A percentile compares a stretch with the other conserved stretches of the same genome.
Conservation (phyloP, 768 basidiomycete species). For the Pleurotus citrinopileatus region DNA sequence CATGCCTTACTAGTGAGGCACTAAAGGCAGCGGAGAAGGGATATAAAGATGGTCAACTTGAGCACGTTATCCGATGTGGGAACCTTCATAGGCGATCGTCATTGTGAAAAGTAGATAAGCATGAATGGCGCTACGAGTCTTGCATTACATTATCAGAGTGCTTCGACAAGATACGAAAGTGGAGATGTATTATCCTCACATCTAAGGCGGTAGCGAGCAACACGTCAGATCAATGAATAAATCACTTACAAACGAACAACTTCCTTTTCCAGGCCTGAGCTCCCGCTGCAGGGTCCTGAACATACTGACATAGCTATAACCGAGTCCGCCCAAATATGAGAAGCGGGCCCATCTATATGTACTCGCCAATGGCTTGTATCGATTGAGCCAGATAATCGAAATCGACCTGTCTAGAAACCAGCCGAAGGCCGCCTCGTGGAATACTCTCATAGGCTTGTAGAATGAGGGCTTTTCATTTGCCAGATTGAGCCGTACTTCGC, state of each 20-base stretch:
- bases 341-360: constrained; percentile 85
- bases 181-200: constrained; percentile 87
- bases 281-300: constrained; percentile 83
- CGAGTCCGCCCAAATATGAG: constrained; percentile 84
- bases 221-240: constrained; percentile 8
- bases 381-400: constrained; percentile 72
- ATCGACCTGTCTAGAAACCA: constrained; percentile 82
- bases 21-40: too few relatives aligned
- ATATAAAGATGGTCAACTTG: too few relatives aligned
- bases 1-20: too few relatives aligned
- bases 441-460: constrained; percentile 81
- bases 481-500: constrained; percentile 85
- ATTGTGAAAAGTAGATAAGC: too few relatives aligned
- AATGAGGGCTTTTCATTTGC: constrained; percentile 84
- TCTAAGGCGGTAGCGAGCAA: constrained; percentile 36
- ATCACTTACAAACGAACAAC: constrained; percentile 75
- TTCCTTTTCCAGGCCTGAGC: constrained; percentile 73
- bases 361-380: constrained; percentile 77
- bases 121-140: neutral
- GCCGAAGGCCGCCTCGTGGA: constrained; percentile 72
- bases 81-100: too few relatives aligned
- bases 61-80: too few relatives aligned
- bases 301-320: constrained; percentile 78
- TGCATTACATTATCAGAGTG: constrained; percentile 13
- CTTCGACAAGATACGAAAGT: constrained; percentile 64